Evolutionary conservation across 176 grass and related monocot species (phyloP), one percentile per base, ranked within the genome.

Genomic region (Olyra latifolia): DNA sequence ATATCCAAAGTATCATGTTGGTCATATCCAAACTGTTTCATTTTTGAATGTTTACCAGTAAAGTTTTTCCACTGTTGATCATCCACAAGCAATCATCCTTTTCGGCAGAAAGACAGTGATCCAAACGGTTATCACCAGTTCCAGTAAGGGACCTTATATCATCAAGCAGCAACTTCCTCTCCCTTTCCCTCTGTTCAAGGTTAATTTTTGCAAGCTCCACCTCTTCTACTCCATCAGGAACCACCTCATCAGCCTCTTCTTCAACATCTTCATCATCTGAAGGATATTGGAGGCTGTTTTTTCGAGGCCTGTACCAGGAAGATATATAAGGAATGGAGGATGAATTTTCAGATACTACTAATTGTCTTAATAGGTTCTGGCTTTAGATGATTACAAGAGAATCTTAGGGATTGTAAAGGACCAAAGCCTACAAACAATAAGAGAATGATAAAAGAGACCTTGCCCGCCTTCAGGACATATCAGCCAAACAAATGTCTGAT

Each of bases 171-270:
- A 99, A 82, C 70, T 99, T 99, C 52, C 84, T 95, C 75, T 99
- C 92, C 78, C 96, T 91, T 83, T 93, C 96, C 69, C 14, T 89
- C 71, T 89, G 60, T 87, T 99, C 96, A 0, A 99, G 90, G 68
- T 84, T 91, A 83, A 99, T 91, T 84, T 89, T 99, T 59, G 96
- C 96, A 80, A 99, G 93, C 55, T 99, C 96, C 62, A 99, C 96
- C 87, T 99, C 96, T 89, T 99, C 92, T 39, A 99, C 96, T 81
- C 96, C 96, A 95, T 95, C 96, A 66, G 96, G 96, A 35, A 99
- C 96, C 71, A 99, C 92, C 90, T 99, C 92, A 47, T 99, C 92
- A 75, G 96, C 90, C 82, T 99, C 96, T 86, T 99, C 96, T 87
- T 95, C 96, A 62, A 95, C 56, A 89, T 99, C 96, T 89, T 99